Base-by-base conservation (phyloP, 257 asterid species). In the Mentha longifolia region DNA sequence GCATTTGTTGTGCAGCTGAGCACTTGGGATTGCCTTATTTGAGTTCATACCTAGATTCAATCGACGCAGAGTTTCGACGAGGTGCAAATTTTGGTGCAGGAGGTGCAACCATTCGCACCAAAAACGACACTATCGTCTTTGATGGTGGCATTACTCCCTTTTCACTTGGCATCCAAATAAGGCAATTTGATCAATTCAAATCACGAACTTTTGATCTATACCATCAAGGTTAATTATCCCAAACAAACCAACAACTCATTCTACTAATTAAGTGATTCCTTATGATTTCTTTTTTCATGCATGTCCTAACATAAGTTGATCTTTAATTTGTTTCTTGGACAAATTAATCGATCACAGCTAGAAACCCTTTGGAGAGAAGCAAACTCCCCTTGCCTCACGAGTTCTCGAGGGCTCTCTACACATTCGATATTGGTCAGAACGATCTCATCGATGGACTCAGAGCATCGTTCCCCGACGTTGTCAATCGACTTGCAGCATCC, bases 11-110 rank as follows among this genome's bases (percentile, higher is more conserved):
- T 50, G 25, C 56, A 50, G 91, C 91, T 42, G 95, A 85, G 82
- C 82, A 80, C 54, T 50, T 88, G 71, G 82, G 83, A 19, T 28
- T 85, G 22, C 86, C 89, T 3, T 70, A 81, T 63, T 65, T 84
- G 85, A 82, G 84, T 49, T 65, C 91, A 47, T 86, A 86, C 25
- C 75, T 83, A 2, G 87, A 86, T 37, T 86, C 91, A 14, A 13
- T 84, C 8, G 83, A 84, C 12, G 11, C 85, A 15, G 70, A 66
- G 72, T 84, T 75, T 68, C 68, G 85, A 54, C 87, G 78, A 15
- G 89, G 91, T 47, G 89, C 87, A 3, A 83, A 86, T 61, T 86
- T 86, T 17, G 89, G 89, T 6, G 77, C 85, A 0, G 85, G 81
- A 9, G 91, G 84, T 60, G 76, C 91, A 46, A 80, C 91, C 35